These are phyloP conservation scores for Rhizophagus clarus DNA, from an alignment of 192 early-diverging fungal species.

Conservation along the genomic window DNA sequence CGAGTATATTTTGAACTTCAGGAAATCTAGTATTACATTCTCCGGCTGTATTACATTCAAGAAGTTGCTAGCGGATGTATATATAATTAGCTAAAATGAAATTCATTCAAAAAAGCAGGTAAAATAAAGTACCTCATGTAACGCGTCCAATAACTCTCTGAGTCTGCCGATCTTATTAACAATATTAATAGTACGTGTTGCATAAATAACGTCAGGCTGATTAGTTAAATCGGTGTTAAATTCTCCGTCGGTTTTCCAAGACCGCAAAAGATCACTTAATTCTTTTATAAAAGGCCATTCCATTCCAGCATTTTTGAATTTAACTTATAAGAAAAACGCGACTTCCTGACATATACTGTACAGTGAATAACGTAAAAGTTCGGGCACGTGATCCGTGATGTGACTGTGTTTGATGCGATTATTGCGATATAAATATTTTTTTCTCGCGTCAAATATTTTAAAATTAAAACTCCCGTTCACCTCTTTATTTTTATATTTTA, in stretches of 20 bases:
- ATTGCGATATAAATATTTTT: no score
- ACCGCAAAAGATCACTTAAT: background rate
- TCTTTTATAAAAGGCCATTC: slow-evolving; percentile 14
- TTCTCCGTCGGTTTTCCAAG: background rate
- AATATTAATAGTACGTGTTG: background rate
- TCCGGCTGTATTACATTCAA: background rate
- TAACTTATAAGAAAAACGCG: no score
- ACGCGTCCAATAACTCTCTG: background rate
- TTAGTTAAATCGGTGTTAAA: background rate
- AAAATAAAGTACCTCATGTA: slow-evolving; percentile 23
- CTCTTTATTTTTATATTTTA: no score
- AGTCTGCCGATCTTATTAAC: slow-evolving; percentile 16
- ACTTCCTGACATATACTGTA: no score
- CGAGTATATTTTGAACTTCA: slow-evolving; percentile 1
- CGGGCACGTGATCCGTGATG: no score
- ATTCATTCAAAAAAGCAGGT: background rate
- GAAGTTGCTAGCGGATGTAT: background rate
- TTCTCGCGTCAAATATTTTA: no score
- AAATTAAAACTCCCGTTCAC: no score
- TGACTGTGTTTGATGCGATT: no score
- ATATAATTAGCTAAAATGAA: background rate
- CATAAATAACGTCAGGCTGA: background rate
- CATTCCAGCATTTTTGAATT: slow-evolving; percentile 22
- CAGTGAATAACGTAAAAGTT: no score
- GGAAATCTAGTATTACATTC: slow-evolving; percentile 13